Evolutionary conservation across 2,329 filamentous ascomycete genomes (phyloP), one percentile per base, ranked within the genome.

Genomic region (Alternaria viburni): DNA sequence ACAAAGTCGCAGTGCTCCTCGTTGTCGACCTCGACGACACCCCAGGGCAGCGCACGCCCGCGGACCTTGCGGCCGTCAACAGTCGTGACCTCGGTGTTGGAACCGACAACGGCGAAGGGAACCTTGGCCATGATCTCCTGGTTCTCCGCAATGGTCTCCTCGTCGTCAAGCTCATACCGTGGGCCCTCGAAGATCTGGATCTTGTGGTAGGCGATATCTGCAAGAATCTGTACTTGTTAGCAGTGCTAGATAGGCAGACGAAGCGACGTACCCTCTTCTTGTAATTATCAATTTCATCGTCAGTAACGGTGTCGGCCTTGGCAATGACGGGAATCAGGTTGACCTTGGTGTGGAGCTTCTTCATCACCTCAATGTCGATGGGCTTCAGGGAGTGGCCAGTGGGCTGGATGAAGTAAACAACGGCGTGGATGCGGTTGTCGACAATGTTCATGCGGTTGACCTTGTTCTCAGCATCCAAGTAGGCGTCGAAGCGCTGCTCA

Each of bases 51-150:
- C 75, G 92, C 89, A 84, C 96, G 95, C 69, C 96, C 96, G 76
- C 96, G 93, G 73, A 98, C 94, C 83, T 96, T 96, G 81, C 95
- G 93, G 66, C 96, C 96, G 80, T 98, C 95, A 63, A 92, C 87
- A 66, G 91, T 96, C 69, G 90, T 90, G 74, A 99, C 93, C 84
- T 99, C 96, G 74, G 92, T 90, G 82, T 97, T 98, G 73, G 96
- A 95, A 85, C 96, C 96, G 68, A 99, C 96, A 72, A 99, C 93
- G 57, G 96, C 96, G 77, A 99, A 99, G 44, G 96, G 96, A 63
- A 99, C 95, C 88, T 98, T 98, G 81, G 95, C 97, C 93, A 99
- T 96, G 82, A 99, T 99, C 86, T 99, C 96, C 82, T 97, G 96
- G 88, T 99, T 99, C 88, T 99, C 96, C 25, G 96, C 96, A 81